These are phyloP conservation scores for Cystobasidiaceae sp. DNA, from an alignment of 1,284 basidiomycete species.

Conservation along the genomic window DNA sequence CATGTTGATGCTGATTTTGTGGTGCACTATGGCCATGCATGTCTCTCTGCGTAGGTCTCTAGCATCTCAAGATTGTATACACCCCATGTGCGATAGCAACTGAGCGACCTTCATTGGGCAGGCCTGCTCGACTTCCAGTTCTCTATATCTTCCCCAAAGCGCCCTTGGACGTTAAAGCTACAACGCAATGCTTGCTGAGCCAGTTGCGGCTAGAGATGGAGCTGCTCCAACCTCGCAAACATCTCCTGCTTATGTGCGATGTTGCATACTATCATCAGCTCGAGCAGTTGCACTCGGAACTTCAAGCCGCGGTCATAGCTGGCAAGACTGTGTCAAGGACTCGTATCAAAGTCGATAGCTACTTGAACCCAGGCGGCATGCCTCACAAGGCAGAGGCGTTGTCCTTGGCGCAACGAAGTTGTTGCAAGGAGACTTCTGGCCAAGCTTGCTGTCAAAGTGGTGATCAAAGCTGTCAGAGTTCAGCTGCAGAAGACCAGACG, in stretches of 20 bases:
- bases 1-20: conserved; percentile 88
- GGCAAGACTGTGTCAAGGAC: not conserved
- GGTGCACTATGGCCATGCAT: conserved; percentile 95
- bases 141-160: conserved; percentile 79
- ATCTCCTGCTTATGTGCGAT: conserved; percentile 65
- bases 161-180: conserved; percentile 54
- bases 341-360: too few species aligned
- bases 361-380: too few species aligned
- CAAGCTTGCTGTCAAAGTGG: too few species aligned
- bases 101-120: conserved; percentile 43
- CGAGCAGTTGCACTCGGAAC: conserved; percentile 49
- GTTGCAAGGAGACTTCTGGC: too few species aligned
- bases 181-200: conserved; percentile 52
- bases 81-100: conserved; percentile 24
- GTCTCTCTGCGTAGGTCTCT: conserved; percentile 72
- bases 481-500: not conserved
- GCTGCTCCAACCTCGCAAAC: conserved; percentile 40
- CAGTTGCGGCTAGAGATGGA: conserved; percentile 34
- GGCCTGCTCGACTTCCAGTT: conserved; percentile 71
- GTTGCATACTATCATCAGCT: conserved; percentile 71
- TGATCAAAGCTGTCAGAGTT: conserved; percentile 29
- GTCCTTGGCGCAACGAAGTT: too few species aligned
- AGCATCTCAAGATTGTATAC: not conserved
- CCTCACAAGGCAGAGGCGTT: too few species aligned
- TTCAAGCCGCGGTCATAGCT: not conserved